Evolutionary conservation across 768 basidiomycete genomes (phyloP).

Genomic region (Serpula lacrymans): DNA sequence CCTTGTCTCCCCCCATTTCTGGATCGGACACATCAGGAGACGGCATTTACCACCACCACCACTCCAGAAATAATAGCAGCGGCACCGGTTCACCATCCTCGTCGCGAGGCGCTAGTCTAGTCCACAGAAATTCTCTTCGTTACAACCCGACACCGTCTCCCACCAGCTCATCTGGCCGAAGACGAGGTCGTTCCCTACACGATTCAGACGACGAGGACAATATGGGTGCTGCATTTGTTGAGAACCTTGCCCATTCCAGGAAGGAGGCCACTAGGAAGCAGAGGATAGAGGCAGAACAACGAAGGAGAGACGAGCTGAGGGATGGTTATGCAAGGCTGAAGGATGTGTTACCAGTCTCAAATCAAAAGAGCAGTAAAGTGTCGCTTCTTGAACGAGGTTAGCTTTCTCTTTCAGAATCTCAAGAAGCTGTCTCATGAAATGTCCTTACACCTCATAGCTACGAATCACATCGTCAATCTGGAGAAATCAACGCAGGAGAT

Average conservation of each 20-base stretch:
- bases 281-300: constrained; percentile 87
- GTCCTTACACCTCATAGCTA: constrained; percentile 57
- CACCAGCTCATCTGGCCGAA: constrained; percentile 66
- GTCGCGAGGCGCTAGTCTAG: constrained; percentile 71
- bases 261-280: constrained; percentile 84
- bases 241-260: constrained; percentile 71
- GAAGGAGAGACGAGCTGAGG: constrained; percentile 82
- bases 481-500: constrained; percentile 73
- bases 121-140: constrained; percentile 65
- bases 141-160: constrained; percentile 85
- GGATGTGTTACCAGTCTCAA: constrained; percentile 81
- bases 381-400: constrained; percentile 84
- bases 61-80: constrained; percentile 70
- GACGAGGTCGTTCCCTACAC: constrained; percentile 61
- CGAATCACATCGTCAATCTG: constrained; percentile 71
- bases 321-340: constrained; percentile 88
- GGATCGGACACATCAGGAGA: constrained; percentile 88
- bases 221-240: constrained; percentile 65
- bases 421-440: constrained; percentile 2
- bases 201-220: constrained; percentile 72
- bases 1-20: constrained; percentile 81
- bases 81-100: constrained; percentile 73
- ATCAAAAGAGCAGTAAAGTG: constrained; percentile 90
- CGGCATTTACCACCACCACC: constrained; percentile 67
- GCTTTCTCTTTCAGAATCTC: constrained; percentile 17